Percentiles rank a stretch among this genome's conserved stretches.
Conservation (phyloP, 2,329 filamentous ascomycete species). For the Neonectria faginata region DNA sequence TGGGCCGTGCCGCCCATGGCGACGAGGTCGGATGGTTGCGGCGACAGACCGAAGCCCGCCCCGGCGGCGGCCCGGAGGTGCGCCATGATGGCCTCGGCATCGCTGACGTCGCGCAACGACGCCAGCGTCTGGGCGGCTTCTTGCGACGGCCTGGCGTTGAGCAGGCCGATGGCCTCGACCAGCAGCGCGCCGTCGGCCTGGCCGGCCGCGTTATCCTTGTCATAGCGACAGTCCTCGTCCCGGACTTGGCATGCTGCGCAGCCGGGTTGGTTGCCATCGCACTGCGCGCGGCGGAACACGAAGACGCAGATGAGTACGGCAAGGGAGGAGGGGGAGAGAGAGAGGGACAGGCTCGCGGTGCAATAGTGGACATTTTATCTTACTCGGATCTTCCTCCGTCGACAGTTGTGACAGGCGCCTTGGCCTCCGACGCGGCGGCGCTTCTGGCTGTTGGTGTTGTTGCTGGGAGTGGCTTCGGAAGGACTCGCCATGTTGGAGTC, state of each 20-base stretch:
- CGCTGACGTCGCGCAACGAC: background rate
- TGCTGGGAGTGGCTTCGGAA: background rate
- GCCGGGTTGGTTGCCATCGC: background rate
- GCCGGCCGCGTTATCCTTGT: background rate
- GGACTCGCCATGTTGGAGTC: too few species aligned
- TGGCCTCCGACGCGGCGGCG: background rate
- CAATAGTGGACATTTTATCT: background rate
- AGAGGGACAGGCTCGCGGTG: background rate
- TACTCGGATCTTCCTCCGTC: slow-evolving; percentile 6
- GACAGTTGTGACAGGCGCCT: background rate
- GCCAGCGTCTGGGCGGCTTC: background rate
- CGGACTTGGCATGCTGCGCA: slow-evolving; percentile 1
- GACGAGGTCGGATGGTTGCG: background rate
- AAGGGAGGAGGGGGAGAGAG: background rate
- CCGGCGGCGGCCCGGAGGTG: background rate
- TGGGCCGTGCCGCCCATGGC: background rate
- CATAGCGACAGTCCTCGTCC: background rate
- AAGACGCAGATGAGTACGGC: background rate
- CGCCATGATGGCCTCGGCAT: background rate
- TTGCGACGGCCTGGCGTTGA: background rate
- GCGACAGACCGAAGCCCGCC: background rate
- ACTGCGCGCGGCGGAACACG: background rate
- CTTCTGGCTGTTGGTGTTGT: background rate
- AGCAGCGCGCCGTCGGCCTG: background rate
- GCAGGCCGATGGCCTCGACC: background rate